Evolutionary conservation across 1,139 yeast genomes (phyloP), one percentile per base, ranked within the genome.

Genomic region (Sugiyamaella grinbergsii): DNA sequence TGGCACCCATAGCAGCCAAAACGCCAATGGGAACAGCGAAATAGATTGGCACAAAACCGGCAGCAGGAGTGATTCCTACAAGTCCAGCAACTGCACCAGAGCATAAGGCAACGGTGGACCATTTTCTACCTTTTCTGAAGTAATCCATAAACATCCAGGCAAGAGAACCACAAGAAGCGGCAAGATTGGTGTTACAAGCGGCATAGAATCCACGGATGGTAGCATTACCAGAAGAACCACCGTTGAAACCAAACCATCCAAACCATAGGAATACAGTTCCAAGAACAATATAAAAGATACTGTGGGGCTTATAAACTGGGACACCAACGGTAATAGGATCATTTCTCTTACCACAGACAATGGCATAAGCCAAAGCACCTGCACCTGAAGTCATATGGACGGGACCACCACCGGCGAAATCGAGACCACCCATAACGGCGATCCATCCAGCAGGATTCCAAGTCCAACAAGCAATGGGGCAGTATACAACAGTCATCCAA

Each of bases 231-330:
- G 96, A 87, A 45, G 96, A 88, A 62, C 98, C 97, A 70, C 96
- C 96, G 76, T 93, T 91, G 80, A 91, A 91, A 48, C 97, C 97
- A 65, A 87, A 89, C 98, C 98, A 91, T 41, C 98, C 98, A 64
- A 91, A 89, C 96, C 97, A 91, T 63, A 91, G 80, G 75, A 93
- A 87, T 3, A 88, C 83, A 19, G 97, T 90, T 51, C 98, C 98
- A 56, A 91, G 74, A n/a, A 90, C 96, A 54, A 89, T 88, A 47
- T 90, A 82, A 10, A 94, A 79, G 22, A 57, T 55, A 36, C 51
- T 57, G 69, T 91, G 96, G 29, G 98, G 97, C 73, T 84, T 87
- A 74, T 88, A 89, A 68, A 85, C 85, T 59, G 87, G 78, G 60
- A 81, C 81, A 50, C 81, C 80, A 44, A 73, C 71, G 31, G 94